These are phyloP conservation scores for Paramarasmius palmivorus DNA, from an alignment of 1,284 basidiomycete genomes.

Conservation along the genomic window DNA sequence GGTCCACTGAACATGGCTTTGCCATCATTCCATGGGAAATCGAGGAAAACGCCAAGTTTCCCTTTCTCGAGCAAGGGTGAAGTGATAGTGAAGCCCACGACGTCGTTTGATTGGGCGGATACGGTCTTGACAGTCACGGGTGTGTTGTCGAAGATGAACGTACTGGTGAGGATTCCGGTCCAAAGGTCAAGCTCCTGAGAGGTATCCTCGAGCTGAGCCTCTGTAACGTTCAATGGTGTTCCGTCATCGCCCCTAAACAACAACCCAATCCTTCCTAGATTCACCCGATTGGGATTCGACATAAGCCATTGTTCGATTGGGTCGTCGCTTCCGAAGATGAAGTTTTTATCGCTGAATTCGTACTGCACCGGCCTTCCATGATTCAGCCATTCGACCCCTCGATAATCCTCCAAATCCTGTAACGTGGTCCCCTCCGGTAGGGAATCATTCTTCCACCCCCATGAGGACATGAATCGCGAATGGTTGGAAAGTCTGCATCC, in stretches of 20 bases:
- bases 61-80: constrained; percentile 41
- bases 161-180: constrained; percentile 51
- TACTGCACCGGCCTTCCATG: constrained; percentile 52
- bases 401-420: constrained; percentile 47
- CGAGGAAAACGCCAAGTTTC: constrained; percentile 51
- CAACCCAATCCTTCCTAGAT: constrained; percentile 52
- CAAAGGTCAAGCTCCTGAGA: constrained; percentile 53
- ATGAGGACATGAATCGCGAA: constrained; percentile 58
- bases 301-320: constrained; percentile 56
- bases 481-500: constrained; percentile 32
- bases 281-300: constrained; percentile 58
- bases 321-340: too few species aligned
- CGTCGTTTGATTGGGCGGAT: constrained; percentile 40
- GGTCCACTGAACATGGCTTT: constrained; percentile 55
- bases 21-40: constrained; percentile 66
- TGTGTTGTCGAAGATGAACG: constrained; percentile 38
- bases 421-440: constrained; percentile 44
- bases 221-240: constrained; percentile 32
- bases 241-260: constrained; percentile 37
- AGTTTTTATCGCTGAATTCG: constrained; percentile 56
- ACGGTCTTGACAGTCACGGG: constrained; percentile 40
- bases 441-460: constrained; percentile 66
- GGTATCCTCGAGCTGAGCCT: constrained; percentile 35
- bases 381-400: constrained; percentile 50
- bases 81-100: constrained; percentile 39